These are phyloP conservation scores for Xylariaceae sp. DNA, from an alignment of 2,329 filamentous ascomycete species.

Conservation along the genomic window DNA sequence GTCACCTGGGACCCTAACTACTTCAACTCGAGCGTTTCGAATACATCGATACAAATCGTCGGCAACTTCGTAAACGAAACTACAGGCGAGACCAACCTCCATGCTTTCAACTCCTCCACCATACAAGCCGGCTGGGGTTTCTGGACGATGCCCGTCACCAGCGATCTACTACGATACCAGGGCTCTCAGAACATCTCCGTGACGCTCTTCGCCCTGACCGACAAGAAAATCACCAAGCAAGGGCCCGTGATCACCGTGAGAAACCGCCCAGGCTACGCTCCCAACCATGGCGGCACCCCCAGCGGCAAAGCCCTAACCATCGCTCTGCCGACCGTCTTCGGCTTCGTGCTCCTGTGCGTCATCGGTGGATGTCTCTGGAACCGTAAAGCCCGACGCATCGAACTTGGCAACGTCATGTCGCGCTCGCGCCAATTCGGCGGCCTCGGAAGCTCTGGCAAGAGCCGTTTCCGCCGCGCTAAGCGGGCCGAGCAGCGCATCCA, in stretches of 20 bases:
- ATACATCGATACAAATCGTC: constrained; percentile 33
- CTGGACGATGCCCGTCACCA: constrained; percentile 42
- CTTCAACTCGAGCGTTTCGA: constrained; percentile 43
- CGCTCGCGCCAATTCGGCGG: constrained; percentile 45
- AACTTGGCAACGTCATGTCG: constrained; percentile 50
- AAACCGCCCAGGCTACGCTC: constrained; percentile 29
- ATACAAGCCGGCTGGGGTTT: constrained; percentile 44
- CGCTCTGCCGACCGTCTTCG: constrained; percentile 49
- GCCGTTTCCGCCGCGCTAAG: constrained; percentile 31
- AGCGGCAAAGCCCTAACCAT: constrained; percentile 45
- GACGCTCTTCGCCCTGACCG: constrained; percentile 38
- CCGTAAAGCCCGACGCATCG: constrained; percentile 46
- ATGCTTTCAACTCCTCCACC: constrained; percentile 35
- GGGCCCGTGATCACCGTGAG: constrained; percentile 43
- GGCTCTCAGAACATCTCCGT: constrained; percentile 46
- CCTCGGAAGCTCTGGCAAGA: constrained; percentile 34
- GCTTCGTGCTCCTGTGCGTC: constrained; percentile 44
- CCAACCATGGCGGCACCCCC: constrained; percentile 32
- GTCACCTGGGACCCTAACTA: constrained; percentile 55
- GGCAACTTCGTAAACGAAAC: constrained; percentile 30
- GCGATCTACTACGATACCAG: constrained; percentile 35
- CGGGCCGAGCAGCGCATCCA: constrained; percentile 39
- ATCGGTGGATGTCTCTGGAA: constrained; percentile 57
- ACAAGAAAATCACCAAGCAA: constrained; percentile 30
- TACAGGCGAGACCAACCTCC: constrained; percentile 31